Conservation (phyloP, 2,329 filamentous ascomycete species). For the Trichoderma koningiopsis region DNA sequence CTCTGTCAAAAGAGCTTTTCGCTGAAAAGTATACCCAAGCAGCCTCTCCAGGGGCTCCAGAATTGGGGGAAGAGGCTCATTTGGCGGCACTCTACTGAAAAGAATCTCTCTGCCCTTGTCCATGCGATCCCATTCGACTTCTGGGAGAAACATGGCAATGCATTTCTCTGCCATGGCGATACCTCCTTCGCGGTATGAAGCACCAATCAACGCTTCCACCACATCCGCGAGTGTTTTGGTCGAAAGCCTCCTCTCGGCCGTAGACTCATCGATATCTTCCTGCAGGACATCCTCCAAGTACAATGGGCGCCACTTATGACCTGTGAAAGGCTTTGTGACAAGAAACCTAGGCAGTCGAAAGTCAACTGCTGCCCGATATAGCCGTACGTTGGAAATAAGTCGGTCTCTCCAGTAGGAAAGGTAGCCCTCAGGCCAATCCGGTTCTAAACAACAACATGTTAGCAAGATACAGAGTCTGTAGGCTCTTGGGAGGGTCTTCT, state of each 20-base stretch:
- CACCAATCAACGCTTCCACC: slow-evolving; percentile 81
- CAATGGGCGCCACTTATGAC: slow-evolving; percentile 70
- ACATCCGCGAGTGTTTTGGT: slow-evolving; percentile 86
- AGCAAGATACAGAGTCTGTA: not conserved
- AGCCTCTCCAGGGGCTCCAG: slow-evolving; percentile 61
- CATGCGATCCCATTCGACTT: slow-evolving; percentile 57
- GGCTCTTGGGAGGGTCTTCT: slow-evolving; percentile 31
- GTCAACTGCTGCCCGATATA: slow-evolving; percentile 65
- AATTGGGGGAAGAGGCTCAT: slow-evolving; percentile 42
- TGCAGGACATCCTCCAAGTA: slow-evolving; percentile 51
- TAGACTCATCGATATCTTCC: slow-evolving; percentile 3
- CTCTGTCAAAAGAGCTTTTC: slow-evolving; percentile 71
- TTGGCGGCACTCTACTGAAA: slow-evolving; percentile 43
- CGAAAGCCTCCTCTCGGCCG: slow-evolving; percentile 51
- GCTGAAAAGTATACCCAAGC: slow-evolving; percentile 71
- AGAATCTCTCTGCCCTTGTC: slow-evolving; percentile 46
- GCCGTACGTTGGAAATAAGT: slow-evolving; percentile 73
- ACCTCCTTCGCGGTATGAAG: slow-evolving; percentile 70
- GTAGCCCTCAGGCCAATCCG: slow-evolving; percentile 73
- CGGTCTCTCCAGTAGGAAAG: slow-evolving; percentile 68
- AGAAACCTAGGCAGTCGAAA: slow-evolving; percentile 73
- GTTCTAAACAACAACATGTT: slow-evolving; percentile 48
- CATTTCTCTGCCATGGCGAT: slow-evolving; percentile 63
- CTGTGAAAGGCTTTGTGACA: slow-evolving; percentile 66
- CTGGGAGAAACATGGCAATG: slow-evolving; percentile 66